Base-by-base conservation (phyloP, 1,284 basidiomycete genomes). In the Tremellales sp. region DNA sequence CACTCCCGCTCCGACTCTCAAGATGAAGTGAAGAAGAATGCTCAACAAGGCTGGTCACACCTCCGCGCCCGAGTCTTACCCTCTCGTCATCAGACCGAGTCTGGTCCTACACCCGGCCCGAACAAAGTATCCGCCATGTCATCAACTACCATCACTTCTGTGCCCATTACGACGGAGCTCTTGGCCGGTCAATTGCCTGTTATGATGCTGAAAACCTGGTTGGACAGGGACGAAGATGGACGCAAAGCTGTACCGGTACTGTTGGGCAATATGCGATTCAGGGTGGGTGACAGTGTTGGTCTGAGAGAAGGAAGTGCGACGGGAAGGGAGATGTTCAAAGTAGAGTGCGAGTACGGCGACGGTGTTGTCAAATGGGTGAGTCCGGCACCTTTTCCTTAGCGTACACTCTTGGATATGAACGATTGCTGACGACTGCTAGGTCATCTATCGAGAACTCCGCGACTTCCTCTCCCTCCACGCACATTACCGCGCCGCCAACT, bases 381-480 rank as follows among this genome's bases (percentile, higher is more conserved):
- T 57, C 3, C 7, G 5, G n/a, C n/a, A 40, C 35, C 35, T 11
- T 15, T 26, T 13, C 26, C n/a, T 7, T 31, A 24, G 4, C 17
- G 27, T 15, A 33, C 25, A 27, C 27, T 21, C 27, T 21, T 8
- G 29, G 29, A 33, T 33, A 10, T 8, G 29, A 33, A 33, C 10
- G 36, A 19, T 39, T 39, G 19, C 8, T 17, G 19, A 8, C 19
- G 19, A 39, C 36, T 8, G 11, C 36, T 26, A 77, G 77, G 91
- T 97, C 26, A 83, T 98, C 40, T 97, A 98, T 74, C 84, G 94
- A 47, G 87, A 94, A 72, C 79, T 97, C 45, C 83, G 89, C 53
- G 94, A 98, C 71, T 97, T 99, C 67, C 61, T 97, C 46, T 86
- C 85, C 26, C 75, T 98, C 17, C 94, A 98, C 67, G 82, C 87